Evolutionary conservation across 2,329 filamentous ascomycete genomes (phyloP).

Genomic region (Cadophora luteo-olivacea): DNA sequence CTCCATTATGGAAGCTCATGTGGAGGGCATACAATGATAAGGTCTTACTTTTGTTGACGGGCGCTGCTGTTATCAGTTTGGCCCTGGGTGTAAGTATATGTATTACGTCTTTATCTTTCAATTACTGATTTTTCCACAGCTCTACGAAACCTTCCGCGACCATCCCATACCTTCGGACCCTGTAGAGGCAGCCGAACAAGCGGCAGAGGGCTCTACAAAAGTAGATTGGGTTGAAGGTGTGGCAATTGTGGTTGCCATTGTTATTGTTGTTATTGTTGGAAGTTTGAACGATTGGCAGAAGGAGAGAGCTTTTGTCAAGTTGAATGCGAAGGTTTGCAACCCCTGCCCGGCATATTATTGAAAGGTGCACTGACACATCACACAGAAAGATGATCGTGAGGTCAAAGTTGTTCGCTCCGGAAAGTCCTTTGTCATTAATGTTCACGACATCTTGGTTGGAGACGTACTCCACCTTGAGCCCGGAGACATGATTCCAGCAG

Average conservation of each 20-base stretch:
- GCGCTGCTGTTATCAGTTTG: constrained; percentile 74
- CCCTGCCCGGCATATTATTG: not conserved
- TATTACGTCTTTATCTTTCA: not conserved
- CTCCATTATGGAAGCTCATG: constrained; percentile 71
- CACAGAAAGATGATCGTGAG: constrained; percentile 70
- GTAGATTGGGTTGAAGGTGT: constrained; percentile 84
- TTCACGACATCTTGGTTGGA: constrained; percentile 75
- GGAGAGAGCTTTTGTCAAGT: constrained; percentile 78
- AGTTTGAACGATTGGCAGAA: constrained; percentile 84
- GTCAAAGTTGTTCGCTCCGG: constrained; percentile 80
- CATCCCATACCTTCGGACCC: constrained; percentile 18
- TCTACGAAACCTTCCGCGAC: constrained; percentile 65
- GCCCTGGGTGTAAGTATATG: constrained; percentile 64
- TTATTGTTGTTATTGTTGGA: constrained; percentile 77
- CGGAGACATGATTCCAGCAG: constrained; percentile 74
- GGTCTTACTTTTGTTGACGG: constrained; percentile 73
- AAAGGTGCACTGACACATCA: not conserved
- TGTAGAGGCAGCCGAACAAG: constrained; percentile 51
- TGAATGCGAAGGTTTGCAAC: constrained; percentile 67
- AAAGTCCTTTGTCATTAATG: constrained; percentile 69
- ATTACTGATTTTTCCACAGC: constrained; percentile 3
- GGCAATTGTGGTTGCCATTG: constrained; percentile 77
- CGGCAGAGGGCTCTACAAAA: constrained; percentile 51
- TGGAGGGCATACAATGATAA: constrained; percentile 88
- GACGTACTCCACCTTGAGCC: constrained; percentile 78